Evolutionary conservation across 805 yeast species (phyloP).

Genomic region (Barnettozyma sucrosica): DNA sequence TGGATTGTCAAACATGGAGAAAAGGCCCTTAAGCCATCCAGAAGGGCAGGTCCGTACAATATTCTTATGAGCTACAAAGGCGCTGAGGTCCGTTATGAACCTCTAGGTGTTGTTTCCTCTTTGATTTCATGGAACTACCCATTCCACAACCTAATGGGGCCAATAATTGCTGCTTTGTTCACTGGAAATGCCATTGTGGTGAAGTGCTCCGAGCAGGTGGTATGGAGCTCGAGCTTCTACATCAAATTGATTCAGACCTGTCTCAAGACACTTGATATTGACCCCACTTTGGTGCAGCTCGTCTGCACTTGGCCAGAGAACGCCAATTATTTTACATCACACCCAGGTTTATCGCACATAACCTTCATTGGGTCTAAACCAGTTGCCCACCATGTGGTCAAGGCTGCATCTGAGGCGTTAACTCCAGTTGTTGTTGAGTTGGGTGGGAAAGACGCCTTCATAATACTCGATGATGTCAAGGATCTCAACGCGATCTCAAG

Average conservation of each 20-base stretch:
- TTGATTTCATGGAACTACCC: conserved; percentile 98
- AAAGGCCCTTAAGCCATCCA: conserved; percentile 50
- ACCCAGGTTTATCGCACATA: conserved; percentile 76
- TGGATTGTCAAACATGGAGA: conserved; percentile 90
- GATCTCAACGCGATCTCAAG: conserved; percentile 59
- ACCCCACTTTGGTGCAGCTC: conserved; percentile 80
- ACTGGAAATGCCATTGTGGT: conserved; percentile 89
- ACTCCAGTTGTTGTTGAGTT: conserved; percentile 95
- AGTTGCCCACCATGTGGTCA: conserved; percentile 83
- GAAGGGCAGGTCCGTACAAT: conserved; percentile 83
- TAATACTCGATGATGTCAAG: conserved; percentile 76
- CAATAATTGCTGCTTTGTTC: conserved; percentile 80
- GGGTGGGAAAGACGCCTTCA: conserved; percentile 93
- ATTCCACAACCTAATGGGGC: conserved; percentile 89
- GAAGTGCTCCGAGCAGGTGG: conserved; percentile 93
- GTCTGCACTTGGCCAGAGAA: conserved; percentile 85
- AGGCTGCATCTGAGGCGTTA: conserved; percentile 76
- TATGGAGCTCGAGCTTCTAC: conserved; percentile 87
- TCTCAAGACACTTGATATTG: conserved; percentile 64
- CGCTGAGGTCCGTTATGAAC: conserved; percentile 92
- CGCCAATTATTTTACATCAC: conserved; percentile 81
- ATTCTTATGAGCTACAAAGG: conserved; percentile 82
- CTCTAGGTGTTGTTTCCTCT: conserved; percentile 81
- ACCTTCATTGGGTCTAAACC: conserved; percentile 96
- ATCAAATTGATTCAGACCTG: conserved; percentile 66